A percentile compares a stretch with the other conserved stretches of the same genome.
phyloP scores from a whole-genome alignment of 1,284 basidiomycete genomes.

The Phaffia rhodozyma region DNA sequence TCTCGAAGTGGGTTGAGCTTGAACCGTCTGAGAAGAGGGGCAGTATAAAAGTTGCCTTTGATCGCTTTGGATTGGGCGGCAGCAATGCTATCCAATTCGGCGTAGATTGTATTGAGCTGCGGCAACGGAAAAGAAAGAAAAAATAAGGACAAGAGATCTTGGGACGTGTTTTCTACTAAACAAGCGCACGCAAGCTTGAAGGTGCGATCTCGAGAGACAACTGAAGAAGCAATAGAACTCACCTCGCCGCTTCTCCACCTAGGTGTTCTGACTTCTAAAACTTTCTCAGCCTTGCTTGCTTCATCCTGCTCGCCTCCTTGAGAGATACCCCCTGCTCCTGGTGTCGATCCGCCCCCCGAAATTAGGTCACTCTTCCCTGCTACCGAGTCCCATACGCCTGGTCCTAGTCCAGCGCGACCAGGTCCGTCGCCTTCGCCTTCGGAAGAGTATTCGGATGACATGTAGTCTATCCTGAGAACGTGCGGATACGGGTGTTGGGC shows the following conservation, averaged over 20 bases:
- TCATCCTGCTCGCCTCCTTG: slow-evolving; percentile 69
- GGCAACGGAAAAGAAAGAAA: neutral
- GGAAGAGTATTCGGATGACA: slow-evolving; percentile 36
- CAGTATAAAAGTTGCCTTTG: slow-evolving; percentile 26
- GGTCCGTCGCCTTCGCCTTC: slow-evolving; percentile 28
- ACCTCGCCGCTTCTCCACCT: slow-evolving; percentile 30
- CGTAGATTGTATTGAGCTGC: slow-evolving; percentile 28
- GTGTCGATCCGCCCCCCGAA: slow-evolving; percentile 2
- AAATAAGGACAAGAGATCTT: neutral
- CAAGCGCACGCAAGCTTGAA: neutral
- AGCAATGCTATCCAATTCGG: slow-evolving; percentile 25
- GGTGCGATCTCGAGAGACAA: neutral
- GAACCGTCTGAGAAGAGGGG: slow-evolving; percentile 7
- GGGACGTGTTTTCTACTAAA: neutral
- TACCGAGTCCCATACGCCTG: slow-evolving; percentile 10
- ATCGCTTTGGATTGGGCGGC: slow-evolving; percentile 22
- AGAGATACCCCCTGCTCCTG: slow-evolving; percentile 4
- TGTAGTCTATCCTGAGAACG: slow-evolving; percentile 33
- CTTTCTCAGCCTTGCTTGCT: slow-evolving; percentile 53
- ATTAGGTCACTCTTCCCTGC: neutral
- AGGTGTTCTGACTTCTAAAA: slow-evolving; percentile 53
- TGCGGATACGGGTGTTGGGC: slow-evolving; percentile 22
- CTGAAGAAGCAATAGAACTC: slow-evolving; percentile 10
- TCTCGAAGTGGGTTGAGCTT: slow-evolving; percentile 8
- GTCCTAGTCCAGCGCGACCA: slow-evolving; percentile 9